Conservation (phyloP, 805 yeast genomes). For the Clavispora vitiphila region DNA sequence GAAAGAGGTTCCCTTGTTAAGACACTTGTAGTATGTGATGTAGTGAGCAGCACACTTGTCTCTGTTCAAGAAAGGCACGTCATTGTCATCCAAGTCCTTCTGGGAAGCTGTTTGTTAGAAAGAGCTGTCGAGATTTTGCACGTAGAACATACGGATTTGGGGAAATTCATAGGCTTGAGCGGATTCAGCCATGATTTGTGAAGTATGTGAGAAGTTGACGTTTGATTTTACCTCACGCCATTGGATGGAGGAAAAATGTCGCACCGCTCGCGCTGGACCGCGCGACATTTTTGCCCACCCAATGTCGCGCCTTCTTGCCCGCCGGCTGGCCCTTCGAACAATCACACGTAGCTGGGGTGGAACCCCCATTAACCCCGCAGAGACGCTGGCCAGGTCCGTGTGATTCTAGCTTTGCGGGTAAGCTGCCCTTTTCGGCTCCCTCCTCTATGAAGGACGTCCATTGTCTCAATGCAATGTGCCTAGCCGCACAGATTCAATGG, state of each 20-base stretch:
- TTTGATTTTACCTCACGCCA: constrained; percentile 1
- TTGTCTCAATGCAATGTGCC: too few species aligned
- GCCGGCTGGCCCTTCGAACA: too few species aligned
- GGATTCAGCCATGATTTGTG: constrained; percentile 10
- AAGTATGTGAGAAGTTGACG: background rate
- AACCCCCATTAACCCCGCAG: too few species aligned
- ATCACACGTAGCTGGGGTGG: too few species aligned
- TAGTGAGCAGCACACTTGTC: constrained; percentile 41
- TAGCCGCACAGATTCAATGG: too few species aligned
- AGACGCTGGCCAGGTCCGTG: too few species aligned
- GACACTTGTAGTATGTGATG: constrained; percentile 39
- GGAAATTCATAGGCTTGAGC: constrained; percentile 31
- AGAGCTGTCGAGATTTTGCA: background rate
- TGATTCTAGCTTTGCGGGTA: too few species aligned
- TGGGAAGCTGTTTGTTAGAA: constrained; percentile 16
- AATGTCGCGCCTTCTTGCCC: background rate
- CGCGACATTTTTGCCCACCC: background rate
- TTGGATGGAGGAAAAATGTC: constrained; percentile 7
- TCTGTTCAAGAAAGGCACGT: constrained; percentile 41
- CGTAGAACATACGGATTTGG: constrained; percentile 32
- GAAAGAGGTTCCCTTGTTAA: constrained; percentile 39
- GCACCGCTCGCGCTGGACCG: background rate
- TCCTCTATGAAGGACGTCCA: too few species aligned
- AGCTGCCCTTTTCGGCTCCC: too few species aligned
- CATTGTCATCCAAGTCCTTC: constrained; percentile 35